These are phyloP conservation scores for Linderniella brevidens DNA, from an alignment of 257 asterid species.

Conservation along the genomic window DNA sequence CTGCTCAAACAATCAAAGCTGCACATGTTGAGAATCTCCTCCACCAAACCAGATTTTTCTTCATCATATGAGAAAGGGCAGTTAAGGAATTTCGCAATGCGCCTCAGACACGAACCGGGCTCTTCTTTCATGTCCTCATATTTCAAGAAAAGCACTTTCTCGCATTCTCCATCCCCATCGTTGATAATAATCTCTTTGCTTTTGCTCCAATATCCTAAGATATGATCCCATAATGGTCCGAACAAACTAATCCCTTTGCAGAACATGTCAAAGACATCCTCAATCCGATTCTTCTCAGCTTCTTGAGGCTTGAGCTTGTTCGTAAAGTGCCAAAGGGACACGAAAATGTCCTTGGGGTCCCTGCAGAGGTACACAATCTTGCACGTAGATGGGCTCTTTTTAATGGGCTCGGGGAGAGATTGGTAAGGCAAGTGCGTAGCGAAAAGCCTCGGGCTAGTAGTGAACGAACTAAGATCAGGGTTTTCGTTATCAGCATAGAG, in stretches of 20 bases:
- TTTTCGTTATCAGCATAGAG: conserved; percentile 15
- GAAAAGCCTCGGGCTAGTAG: conserved; percentile 16
- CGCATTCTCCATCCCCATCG: conserved; percentile 11
- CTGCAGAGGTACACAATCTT: conserved; percentile 40
- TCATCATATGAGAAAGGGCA: conserved; percentile 21
- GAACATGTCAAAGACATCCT: conserved; percentile 21
- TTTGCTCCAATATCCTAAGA: conserved; percentile 22
- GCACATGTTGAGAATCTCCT: conserved; percentile 20
- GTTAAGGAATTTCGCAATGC: conserved; percentile 24
- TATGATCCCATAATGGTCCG: conserved; percentile 47
- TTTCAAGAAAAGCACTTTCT: conserved; percentile 21
- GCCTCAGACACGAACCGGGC: conserved; percentile 12
- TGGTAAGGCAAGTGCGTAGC: conserved; percentile 20
- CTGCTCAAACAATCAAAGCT: conserved; percentile 21
- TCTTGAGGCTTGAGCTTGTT: conserved; percentile 15
- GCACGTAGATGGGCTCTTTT: conserved; percentile 4
- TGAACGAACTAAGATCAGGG: conserved; percentile 14
- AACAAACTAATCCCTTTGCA: conserved; percentile 22
- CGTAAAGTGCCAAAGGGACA: conserved; percentile 34
- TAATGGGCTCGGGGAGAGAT: conserved; percentile 18
- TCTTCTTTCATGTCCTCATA: conserved; percentile 25
- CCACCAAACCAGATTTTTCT: conserved; percentile 21
- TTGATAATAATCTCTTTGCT: neutral
- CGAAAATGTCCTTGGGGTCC: conserved; percentile 34
- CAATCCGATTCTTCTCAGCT: conserved; percentile 6